Percentiles rank a stretch among this genome's conserved stretches.
These are phyloP conservation scores for Chlamydomonas sp. DNA, from an alignment of 139 green algal genomes.

Conservation along the genomic window DNA sequence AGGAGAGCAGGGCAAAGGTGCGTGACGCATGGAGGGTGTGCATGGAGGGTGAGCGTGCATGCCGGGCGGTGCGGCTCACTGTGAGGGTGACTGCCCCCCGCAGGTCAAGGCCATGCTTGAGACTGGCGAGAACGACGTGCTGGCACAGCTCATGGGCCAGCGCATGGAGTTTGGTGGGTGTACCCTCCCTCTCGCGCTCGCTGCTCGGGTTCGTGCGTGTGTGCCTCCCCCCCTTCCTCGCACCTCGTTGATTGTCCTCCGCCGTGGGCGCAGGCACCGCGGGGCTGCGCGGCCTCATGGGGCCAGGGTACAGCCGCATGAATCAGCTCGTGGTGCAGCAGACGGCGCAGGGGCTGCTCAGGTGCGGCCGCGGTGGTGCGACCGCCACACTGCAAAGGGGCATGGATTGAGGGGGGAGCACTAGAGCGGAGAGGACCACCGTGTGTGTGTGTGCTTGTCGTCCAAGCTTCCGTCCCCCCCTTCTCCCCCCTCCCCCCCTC, in stretches of 20 bases:
- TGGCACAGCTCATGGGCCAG: constrained; percentile 31
- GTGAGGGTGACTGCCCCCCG: neutral
- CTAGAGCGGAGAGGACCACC: neutral
- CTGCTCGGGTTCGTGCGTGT: neutral
- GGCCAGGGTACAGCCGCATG: constrained; percentile 64
- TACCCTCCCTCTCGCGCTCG: neutral
- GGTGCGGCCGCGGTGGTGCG: constrained; percentile 7
- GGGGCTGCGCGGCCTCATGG: constrained; percentile 61
- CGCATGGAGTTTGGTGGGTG: constrained; percentile 55
- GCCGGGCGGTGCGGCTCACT: neutral
- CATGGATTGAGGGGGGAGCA: neutral
- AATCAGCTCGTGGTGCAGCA: constrained; percentile 66
- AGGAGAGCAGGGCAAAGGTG: neutral
- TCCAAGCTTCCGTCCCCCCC: neutral
- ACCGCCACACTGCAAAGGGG: neutral
- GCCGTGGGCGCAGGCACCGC: constrained; percentile 48
- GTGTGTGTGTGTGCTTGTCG: neutral
- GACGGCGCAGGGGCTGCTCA: constrained; percentile 62
- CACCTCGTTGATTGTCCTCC: neutral
- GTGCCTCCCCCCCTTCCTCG: neutral
- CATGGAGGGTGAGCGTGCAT: neutral
- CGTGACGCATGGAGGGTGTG: neutral
- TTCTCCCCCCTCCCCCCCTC: too few relatives aligned
- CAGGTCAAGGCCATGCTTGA: neutral
- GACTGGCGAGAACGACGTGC: constrained; percentile 1